Evolutionary conservation across 78 protist genomes (phyloP), one percentile per base, ranked within the genome.

Genomic region (Dictyostelium firmibasis): DNA sequence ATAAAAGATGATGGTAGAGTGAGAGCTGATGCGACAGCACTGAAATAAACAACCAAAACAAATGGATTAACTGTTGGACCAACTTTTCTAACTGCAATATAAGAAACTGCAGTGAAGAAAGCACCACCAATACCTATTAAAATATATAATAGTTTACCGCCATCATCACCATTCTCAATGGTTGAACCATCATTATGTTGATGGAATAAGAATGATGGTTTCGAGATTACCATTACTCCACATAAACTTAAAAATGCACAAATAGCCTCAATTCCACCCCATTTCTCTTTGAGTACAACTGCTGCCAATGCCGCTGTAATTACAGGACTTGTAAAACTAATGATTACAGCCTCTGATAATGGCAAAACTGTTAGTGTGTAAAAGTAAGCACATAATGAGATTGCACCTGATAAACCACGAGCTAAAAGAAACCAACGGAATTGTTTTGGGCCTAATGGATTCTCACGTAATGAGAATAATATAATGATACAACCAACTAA

Each of bases 1-100:
- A 44, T 23, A 7, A 88, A 62, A 1, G 86, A 29, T 0, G 74
- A 2, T n/a, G 93, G 86, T 13, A 88, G 31, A 1, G 57, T 31
- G 2, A 79, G 53, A 4, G 47, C 23, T 10, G 72, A 41, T 0
- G 86, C 33, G 8, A 79, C 47, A 1, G 47, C 62, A 16, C 78
- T 57, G 29, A 79, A 88, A 44, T 79, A 88, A 43, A n/a, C 1
- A 2, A 88, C 93, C 44, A 88, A 67, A 35, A 88, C 67, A 27
- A 88, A 88, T 64, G 93, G 85, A 79, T 88, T 88, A 3, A 53
- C 72, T 18, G 69, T 35, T 20, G 79, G 78, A 31, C 93, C 93
- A 88, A 88, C 75, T 33, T 88, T 88, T 78, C 93, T 77, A 33
- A 88, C 93, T 1, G 93, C 64, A 31, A 88, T 41, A 67, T 57